These are phyloP conservation scores for Pyrus bretschneideri DNA, from an alignment of 306 rosid species.

Conservation along the genomic window DNA sequence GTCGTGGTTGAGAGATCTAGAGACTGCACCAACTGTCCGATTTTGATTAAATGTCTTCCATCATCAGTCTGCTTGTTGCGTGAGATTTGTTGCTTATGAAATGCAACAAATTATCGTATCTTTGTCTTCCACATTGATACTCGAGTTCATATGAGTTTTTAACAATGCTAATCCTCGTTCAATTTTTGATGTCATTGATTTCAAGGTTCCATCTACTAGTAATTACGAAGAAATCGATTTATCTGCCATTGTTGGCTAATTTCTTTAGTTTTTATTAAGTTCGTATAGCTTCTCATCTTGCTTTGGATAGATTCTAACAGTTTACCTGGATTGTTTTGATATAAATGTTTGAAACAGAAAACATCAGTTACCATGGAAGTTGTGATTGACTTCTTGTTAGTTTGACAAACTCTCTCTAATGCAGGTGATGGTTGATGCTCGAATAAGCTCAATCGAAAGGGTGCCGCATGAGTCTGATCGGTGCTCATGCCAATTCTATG, in stretches of 20 bases:
- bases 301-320: too few species aligned
- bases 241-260: neutral
- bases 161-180: too few species aligned
- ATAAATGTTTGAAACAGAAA: neutral
- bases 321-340: neutral
- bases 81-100: neutral
- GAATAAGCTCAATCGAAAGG: constrained; percentile 76
- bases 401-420: constrained; percentile 9
- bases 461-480: constrained; percentile 52
- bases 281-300: neutral
- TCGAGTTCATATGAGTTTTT: too few species aligned
- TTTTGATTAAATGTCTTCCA: neutral
- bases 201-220: too few species aligned
- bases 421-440: constrained; percentile 75
- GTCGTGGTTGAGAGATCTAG: neutral
- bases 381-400: neutral
- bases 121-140: too few species aligned
- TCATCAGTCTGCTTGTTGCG: neutral
- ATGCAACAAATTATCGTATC: too few species aligned
- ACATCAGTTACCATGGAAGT: neutral
- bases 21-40: neutral
- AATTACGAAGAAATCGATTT: neutral
- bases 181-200: too few species aligned
- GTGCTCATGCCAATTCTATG: constrained; percentile 67
- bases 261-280: neutral